Percentiles rank a stretch among this genome's conserved stretches.
Conservation (phyloP, 257 asterid species). For the Datura wrightii region DNA sequence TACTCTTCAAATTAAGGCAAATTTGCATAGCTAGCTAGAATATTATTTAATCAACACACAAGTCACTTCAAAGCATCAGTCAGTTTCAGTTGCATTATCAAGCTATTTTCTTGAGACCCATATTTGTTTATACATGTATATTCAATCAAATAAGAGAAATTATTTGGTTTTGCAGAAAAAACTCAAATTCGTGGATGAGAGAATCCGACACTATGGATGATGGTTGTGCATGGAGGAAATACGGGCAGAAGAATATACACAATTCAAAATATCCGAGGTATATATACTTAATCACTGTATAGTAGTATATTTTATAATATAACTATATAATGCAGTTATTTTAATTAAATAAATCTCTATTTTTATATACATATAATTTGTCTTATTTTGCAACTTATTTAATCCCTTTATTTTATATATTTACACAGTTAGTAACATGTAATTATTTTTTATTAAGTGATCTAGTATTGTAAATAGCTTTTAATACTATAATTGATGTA, state of each 20-base stretch:
- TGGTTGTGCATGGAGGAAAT: slow-evolving; percentile 81
- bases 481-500: neutral
- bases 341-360: no score
- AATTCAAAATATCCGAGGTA: slow-evolving; percentile 70
- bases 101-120: neutral
- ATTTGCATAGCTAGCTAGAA: neutral
- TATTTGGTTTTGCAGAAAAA: slow-evolving; percentile 46
- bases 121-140: no score
- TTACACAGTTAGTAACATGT: neutral
- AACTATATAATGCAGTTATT: no score
- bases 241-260: slow-evolving; percentile 76
- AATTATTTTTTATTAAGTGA: neutral
- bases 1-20: neutral
- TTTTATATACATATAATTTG: no score
- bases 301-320: no score
- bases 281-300: no score
- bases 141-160: neutral
- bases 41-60: neutral
- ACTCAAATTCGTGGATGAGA: slow-evolving; percentile 44
- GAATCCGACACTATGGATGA: slow-evolving; percentile 49
- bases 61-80: neutral
- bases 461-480: neutral
- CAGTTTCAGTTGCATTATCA: neutral
- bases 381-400: no score
- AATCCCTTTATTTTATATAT: neutral